Evolutionary conservation across 306 rosid genomes (phyloP).

Genomic region (Cucurbita moschata): DNA sequence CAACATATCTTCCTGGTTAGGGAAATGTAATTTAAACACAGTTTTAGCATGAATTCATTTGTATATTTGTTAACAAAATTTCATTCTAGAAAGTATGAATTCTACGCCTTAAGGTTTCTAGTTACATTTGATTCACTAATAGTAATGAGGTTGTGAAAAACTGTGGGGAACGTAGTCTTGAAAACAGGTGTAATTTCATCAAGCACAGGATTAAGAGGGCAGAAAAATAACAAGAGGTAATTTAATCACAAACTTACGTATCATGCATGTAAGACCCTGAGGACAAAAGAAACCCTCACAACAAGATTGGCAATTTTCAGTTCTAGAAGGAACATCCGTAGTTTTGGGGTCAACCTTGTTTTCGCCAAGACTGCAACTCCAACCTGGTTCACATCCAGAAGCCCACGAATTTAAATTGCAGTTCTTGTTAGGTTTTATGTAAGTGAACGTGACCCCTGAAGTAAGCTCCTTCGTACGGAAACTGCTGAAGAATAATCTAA

Average conservation of each 20-base stretch:
- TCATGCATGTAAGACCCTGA: slow-evolving; percentile 74
- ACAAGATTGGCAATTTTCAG: slow-evolving; percentile 43
- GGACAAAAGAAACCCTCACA: slow-evolving; percentile 84
- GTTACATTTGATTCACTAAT: background rate
- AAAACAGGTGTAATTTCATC: background rate
- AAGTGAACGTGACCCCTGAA: slow-evolving; percentile 11
- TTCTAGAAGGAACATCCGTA: slow-evolving; percentile 30
- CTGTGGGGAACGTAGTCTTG: background rate
- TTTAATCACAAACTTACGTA: slow-evolving; percentile 45
- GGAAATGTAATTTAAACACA: background rate
- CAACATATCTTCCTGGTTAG: background rate
- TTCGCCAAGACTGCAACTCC: slow-evolving; percentile 44
- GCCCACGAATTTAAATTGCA: slow-evolving; percentile 63
- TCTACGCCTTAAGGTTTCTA: background rate
- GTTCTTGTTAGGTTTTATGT: slow-evolving; percentile 49
- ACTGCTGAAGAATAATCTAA: slow-evolving; percentile 38
- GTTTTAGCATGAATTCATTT: background rate
- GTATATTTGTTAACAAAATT: background rate
- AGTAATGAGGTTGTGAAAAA: background rate
- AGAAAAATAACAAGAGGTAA: background rate
- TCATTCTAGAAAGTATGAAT: background rate
- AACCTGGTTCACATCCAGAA: slow-evolving; percentile 74
- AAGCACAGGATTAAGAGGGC: background rate
- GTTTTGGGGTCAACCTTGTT: slow-evolving; percentile 25
- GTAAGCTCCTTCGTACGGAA: slow-evolving; percentile 11